Evolutionary conservation across 2,329 filamentous ascomycete genomes (phyloP), one percentile per base, ranked within the genome.

Genomic region (Mycosphaerelloides madeirae): DNA sequence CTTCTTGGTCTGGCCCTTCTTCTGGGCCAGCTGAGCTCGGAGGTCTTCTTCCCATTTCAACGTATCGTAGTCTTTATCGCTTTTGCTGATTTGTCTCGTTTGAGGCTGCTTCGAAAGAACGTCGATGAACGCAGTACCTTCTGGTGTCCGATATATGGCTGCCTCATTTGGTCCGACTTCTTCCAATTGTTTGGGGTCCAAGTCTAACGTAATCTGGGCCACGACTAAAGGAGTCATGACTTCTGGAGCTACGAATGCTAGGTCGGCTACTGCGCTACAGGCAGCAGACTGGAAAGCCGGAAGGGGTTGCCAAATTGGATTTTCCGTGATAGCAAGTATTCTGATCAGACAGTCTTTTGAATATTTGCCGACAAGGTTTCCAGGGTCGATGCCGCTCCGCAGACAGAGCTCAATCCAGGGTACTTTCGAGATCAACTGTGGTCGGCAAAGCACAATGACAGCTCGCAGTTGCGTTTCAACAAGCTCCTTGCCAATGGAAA

Each of bases 1-100:
- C 68, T 96, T 98, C 71, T 89, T 91, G 57, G 88, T 81, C 48
- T 86, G 80, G 1, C 91, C 91, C 66, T 91, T 95, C 73, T 97
- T 98, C 62, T 87, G 78, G n/a, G 90, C 89, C 31, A 98, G 69
- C 58, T 96, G 88, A 31, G 81, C 77, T 45, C 90, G 78, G 6
- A 98, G 75, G 53, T 98, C 93, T 64, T 91, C 85, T 67, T 98
- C 93, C 93, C 94, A 98, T 67, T 95, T 96, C 31, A 96, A 68
- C 1, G 88, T 94, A 57, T 98, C 88, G 58, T 96, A 95, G 63
- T 97, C 93, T 65, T 95, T 96, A 38, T 81, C 84, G 59, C 88
- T 95, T 69, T 95, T 97, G 68, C 89, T 84, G 3, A 88, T 81
- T 2, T 84, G 70, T 29, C 75, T 72, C 49, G 79, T 79, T 46